Conservation (phyloP, 495 filamentous ascomycete species). For the Tuber indicum region DNA sequence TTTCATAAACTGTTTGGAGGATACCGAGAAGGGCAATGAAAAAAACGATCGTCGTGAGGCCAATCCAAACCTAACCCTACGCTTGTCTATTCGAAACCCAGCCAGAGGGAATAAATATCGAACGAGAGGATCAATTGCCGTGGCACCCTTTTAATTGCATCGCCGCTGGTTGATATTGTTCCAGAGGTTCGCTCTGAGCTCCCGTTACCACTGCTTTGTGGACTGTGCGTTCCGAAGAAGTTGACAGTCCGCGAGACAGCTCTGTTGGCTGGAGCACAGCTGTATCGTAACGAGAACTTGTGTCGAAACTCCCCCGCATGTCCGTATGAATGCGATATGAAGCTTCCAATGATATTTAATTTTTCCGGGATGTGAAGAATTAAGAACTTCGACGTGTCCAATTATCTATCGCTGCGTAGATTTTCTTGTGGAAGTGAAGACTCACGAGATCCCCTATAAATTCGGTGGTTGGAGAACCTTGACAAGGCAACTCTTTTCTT, state of each 20-base stretch:
- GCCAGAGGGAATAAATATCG: neutral
- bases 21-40: neutral
- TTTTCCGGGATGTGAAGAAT: neutral
- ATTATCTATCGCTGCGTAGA: slow-evolving; percentile 4
- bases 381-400: neutral
- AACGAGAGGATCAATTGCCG: neutral
- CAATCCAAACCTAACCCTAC: slow-evolving; percentile 1
- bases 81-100: neutral
- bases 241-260: neutral
- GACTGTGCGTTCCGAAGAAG: neutral
- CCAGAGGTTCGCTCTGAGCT: neutral
- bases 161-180: neutral
- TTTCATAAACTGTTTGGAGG: neutral
- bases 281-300: neutral
- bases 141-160: neutral
- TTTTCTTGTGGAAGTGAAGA: neutral
- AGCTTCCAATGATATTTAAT: neutral
- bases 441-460: slow-evolving; percentile 26
- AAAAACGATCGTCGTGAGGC: neutral
- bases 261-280: neutral
- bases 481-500: slow-evolving; percentile 21
- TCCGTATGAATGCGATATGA: slow-evolving; percentile 3
- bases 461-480: slow-evolving; percentile 39
- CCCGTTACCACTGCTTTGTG: neutral
- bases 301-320: neutral